Evolutionary conservation across 2,329 filamentous ascomycete species (phyloP), one percentile per base, ranked within the genome.

Genomic region (Calycina marina): DNA sequence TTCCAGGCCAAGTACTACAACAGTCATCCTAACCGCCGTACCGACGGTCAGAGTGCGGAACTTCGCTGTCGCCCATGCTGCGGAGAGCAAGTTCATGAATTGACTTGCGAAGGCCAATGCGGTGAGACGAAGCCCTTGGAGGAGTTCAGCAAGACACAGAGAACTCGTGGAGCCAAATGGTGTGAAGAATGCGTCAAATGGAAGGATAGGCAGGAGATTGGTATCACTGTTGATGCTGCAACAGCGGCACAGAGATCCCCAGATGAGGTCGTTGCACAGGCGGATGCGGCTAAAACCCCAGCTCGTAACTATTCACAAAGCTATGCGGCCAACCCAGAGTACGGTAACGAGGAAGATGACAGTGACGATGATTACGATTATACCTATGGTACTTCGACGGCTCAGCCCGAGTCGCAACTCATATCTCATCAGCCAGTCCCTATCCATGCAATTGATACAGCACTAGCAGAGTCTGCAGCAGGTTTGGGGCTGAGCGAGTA

Each of bases 61-160:
- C 31, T 48, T 6, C 44, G 50, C 4, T 72, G 67, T 47, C 45
- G 51, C 5, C 22, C 33, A 1, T 72, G 68, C 37, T 53, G 56
- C 18, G 59, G 58, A 4, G 43, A 45, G 9, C 57, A 59, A 28
- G 39, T 54, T 2, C 48, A 56, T 4, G 67, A 72, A 41, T 44
- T 70, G 16, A 51, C 54, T 6, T 72, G 68, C 41, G 45, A 41
- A 18, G 50, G 59, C 22, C 45, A 43, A 24, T 72, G 69, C 43
- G 47, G 55, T 13, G 44, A 56, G 35, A 56, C 50, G 2, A 67
- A 67, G 42, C 51, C 31, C 1, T 35, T 68, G 2, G 58, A 63
- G 4, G 52, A 54, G 0, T 73, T 69, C 40, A 58, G 61, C 12
- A 70, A 65, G 40, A 41, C 42, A 5, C 33, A 45, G 61, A 67